Conservation (phyloP, 345 rosid species). For the Microcos paniculata region DNA sequence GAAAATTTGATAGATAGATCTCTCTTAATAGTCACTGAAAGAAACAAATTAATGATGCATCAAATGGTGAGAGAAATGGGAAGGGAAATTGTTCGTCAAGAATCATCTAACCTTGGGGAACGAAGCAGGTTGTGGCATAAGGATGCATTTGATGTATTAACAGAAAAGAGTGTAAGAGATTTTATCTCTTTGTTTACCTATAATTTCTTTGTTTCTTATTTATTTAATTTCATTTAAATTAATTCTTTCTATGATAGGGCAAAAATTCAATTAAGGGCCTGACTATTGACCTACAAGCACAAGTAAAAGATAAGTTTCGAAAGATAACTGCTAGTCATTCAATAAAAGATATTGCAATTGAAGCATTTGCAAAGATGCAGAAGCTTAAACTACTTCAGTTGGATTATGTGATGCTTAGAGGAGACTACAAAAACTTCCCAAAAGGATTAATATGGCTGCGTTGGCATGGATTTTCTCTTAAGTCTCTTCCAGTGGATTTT, state of each 20-base stretch:
- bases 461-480: conserved; percentile 11
- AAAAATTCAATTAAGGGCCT: conserved; percentile 15
- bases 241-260: conserved; percentile 2
- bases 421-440: conserved; percentile 6
- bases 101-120: conserved; percentile 22
- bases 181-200: neutral
- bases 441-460: conserved; percentile 15
- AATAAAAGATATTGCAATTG: neutral
- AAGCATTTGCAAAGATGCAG: conserved; percentile 18
- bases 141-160: conserved; percentile 18
- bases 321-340: neutral
- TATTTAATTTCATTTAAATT: neutral
- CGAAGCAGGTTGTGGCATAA: conserved; percentile 27
- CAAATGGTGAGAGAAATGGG: conserved; percentile 27
- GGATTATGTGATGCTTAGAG: conserved; percentile 1
- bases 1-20: conserved; percentile 11
- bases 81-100: conserved; percentile 27
- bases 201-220: too few species aligned
- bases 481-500: neutral
- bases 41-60: conserved; percentile 22
- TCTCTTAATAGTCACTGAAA: neutral
- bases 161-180: conserved; percentile 21
- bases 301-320: neutral
- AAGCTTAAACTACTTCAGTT: conserved; percentile 14
- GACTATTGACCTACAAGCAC: neutral